phyloP scores from a whole-genome alignment of 371 early-diverging fungal species.

The Cokeromyces recurvatus region DNA sequence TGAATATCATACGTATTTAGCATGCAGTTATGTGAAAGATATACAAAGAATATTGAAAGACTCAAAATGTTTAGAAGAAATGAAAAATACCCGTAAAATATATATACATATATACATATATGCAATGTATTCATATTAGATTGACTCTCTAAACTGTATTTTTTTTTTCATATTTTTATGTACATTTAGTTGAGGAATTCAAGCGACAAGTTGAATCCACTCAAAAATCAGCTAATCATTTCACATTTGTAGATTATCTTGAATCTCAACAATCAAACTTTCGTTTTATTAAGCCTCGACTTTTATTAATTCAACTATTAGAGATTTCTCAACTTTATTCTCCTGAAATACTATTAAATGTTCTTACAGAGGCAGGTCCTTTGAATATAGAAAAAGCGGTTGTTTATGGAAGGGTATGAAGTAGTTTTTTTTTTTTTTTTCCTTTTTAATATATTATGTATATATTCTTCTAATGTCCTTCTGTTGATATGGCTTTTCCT shows the following conservation, averaged over 20 bases:
- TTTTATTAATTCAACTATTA: conserved; percentile 31
- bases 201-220: too few species aligned
- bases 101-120: too few species aligned
- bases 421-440: background rate
- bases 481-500: too few species aligned
- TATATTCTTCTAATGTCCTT: too few species aligned
- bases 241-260: conserved; percentile 36
- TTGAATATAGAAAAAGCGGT: conserved; percentile 47
- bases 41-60: too few species aligned
- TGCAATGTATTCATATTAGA: too few species aligned
- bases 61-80: too few species aligned
- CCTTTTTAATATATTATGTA: too few species aligned
- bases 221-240: too few species aligned
- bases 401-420: conserved; percentile 45
- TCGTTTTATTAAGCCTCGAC: conserved; percentile 21
- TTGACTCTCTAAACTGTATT: too few species aligned
- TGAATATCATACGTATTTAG: conserved; percentile 49
- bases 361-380: conserved; percentile 27
- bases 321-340: conserved; percentile 32
- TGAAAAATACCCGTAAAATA: conserved; percentile 31
- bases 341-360: conserved; percentile 19
- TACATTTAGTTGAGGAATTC: too few species aligned
- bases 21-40: conserved; percentile 47
- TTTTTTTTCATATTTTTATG: too few species aligned
- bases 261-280: conserved; percentile 12